phyloP scores from a whole-genome alignment of 345 rosid genomes.

The Cardamine occulta region DNA sequence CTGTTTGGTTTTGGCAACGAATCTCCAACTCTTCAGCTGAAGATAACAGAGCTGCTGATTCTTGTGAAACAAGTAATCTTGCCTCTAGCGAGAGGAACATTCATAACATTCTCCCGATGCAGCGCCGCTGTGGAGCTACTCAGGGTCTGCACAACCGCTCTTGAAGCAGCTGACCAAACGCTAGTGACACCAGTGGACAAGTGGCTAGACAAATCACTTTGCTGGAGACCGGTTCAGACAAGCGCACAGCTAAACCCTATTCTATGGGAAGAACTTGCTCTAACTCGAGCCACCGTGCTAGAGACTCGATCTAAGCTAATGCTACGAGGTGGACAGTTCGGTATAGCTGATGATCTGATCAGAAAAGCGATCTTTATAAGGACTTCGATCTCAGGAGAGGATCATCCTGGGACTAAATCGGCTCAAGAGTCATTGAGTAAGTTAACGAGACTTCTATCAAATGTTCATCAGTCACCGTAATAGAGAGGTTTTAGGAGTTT shows the following conservation, averaged over 20 bases:
- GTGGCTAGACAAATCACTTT: constrained; percentile 81
- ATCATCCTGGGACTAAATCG: constrained; percentile 80
- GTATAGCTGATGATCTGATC: constrained; percentile 83
- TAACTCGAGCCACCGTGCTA: constrained; percentile 81
- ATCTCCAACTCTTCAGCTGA: constrained; percentile 63
- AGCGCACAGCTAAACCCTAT: constrained; percentile 86
- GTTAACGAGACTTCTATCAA: constrained; percentile 79
- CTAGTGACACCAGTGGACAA: constrained; percentile 86
- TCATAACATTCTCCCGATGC: constrained; percentile 81
- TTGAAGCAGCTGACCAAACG: constrained; percentile 84
- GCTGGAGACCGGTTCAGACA: constrained; percentile 89
- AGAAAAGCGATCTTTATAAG: constrained; percentile 88
- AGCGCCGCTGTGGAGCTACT: constrained; percentile 82
- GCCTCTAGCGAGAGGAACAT: constrained; percentile 78
- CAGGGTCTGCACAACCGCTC: constrained; percentile 79
- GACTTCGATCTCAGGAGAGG: constrained; percentile 83
- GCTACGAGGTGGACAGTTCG: constrained; percentile 83
- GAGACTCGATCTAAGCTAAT: constrained; percentile 92
- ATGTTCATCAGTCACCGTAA: constrained; percentile 64
- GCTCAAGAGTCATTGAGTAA: constrained; percentile 85
- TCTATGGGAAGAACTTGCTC: constrained; percentile 93
- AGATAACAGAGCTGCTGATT: constrained; percentile 65
- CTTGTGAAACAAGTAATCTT: constrained; percentile 66
- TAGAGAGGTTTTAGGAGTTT: constrained; percentile 28
- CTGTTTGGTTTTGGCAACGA: constrained; percentile 76